Evolutionary conservation across 495 filamentous ascomycete genomes (phyloP).

Genomic region (Podospora didyma): DNA sequence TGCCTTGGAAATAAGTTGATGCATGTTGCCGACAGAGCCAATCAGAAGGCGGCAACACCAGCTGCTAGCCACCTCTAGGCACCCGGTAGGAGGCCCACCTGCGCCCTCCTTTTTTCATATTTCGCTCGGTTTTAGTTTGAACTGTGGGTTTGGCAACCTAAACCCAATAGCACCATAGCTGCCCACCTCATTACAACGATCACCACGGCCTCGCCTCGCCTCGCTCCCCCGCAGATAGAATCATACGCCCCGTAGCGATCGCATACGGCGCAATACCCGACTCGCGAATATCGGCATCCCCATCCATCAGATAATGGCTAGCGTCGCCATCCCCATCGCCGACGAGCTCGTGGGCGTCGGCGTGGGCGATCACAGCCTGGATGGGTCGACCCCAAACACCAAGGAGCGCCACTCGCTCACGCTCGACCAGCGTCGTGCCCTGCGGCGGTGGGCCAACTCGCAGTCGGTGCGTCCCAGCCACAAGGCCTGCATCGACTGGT

Average conservation of each 20-base stretch:
- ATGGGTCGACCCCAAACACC: slow-evolving; percentile 23
- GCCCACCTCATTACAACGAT: slow-evolving; percentile 24
- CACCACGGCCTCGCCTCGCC: slow-evolving; percentile 6
- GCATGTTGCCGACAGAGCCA: neutral
- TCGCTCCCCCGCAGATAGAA: slow-evolving; percentile 1
- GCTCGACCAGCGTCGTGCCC: slow-evolving; percentile 49
- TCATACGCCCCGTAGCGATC: slow-evolving; percentile 1
- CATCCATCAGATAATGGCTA: neutral
- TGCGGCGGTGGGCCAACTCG: slow-evolving; percentile 47
- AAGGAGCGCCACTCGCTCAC: slow-evolving; percentile 49
- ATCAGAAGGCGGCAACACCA: neutral
- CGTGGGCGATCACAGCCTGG: slow-evolving; percentile 3
- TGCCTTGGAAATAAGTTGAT: neutral
- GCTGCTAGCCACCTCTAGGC: neutral
- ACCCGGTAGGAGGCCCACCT: neutral
- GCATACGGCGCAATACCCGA: slow-evolving; percentile 2
- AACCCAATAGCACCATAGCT: too few relatives aligned
- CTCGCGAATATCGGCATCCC: slow-evolving; percentile 10
- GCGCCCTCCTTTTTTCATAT: neutral
- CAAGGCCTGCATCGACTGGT: slow-evolving; percentile 53
- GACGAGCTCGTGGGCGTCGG: neutral
- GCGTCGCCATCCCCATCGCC: slow-evolving; percentile 17
- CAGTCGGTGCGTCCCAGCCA: slow-evolving; percentile 46
- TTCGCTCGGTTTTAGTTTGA: neutral
- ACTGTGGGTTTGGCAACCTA: too few relatives aligned